Base-by-base conservation (phyloP, 768 basidiomycete genomes). In the Macrolepiota albuminosa region DNA sequence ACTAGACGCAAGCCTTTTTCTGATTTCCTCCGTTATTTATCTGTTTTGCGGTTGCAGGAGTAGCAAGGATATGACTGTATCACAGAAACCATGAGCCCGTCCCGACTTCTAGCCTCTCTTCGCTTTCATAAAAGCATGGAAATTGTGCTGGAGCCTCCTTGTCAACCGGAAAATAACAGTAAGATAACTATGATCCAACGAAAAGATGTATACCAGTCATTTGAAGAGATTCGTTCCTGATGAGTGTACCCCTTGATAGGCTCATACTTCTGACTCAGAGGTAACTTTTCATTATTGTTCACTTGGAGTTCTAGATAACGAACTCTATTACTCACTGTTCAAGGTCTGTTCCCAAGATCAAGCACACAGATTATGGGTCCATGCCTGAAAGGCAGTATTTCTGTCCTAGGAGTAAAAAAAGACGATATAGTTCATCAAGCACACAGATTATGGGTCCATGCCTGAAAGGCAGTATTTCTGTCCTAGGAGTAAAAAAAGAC, bases 1-100 rank as follows among this genome's bases (percentile, higher is more conserved):
- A 24, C 34, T 24, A 57, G 29, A 6, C 39, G 21, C 18, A 52
- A 34, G 47, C 36, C 42, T 39, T 63, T 58, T 68, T 67, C 70
- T 67, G 66, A n/a, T 65, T 54, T 67, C 65, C 66, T 65, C 66
- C 66, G 37, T 67, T 59, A 49, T 68, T 60, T 70, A 21, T 58
- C 60, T 37, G 61, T 40, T 21, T 65, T 31, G 65, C 63, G 11
- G 54, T 63, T 2, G 52, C 58, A 42, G 63, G 64, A 55, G 58
- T 61, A 43, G 69, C 67, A n/a, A 72, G 54, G 50, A 68, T 62
- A 48, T 67, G 9, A 68, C 66, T 21, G 69, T 47, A 54, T 68
- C 68, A 33, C 66, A 60, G 29, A 69, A 61, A 36, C 55, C 66
- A 61, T 66, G 58, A 14, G 63, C 63, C 39, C 11, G 24, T 51